phyloP scores from a whole-genome alignment of 768 basidiomycete species.

The Naganishia randhawae region DNA sequence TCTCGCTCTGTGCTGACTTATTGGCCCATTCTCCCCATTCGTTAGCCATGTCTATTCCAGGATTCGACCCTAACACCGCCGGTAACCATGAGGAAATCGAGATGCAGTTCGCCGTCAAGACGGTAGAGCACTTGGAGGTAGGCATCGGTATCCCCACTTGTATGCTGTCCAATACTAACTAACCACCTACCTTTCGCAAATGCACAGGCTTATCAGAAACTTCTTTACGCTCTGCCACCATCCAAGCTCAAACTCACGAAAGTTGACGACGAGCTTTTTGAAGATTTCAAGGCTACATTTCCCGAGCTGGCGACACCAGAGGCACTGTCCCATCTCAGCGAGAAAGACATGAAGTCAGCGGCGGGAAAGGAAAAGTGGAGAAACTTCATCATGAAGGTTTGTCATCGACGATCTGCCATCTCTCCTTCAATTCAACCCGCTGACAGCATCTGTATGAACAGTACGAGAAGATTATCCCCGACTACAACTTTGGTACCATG shows the following conservation, averaged over 20 bases:
- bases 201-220: slow-evolving; percentile 93
- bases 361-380: slow-evolving; percentile 88
- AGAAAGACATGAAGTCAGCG: slow-evolving; percentile 85
- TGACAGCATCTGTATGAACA: slow-evolving; percentile 39
- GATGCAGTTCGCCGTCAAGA: slow-evolving; percentile 95
- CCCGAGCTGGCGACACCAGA: slow-evolving; percentile 62
- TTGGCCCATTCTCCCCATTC: not conserved
- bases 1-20: not conserved
- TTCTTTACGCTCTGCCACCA: slow-evolving; percentile 75
- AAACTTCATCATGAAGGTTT: slow-evolving; percentile 64
- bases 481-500: slow-evolving; percentile 94
- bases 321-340: slow-evolving; percentile 64
- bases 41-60: slow-evolving; percentile 32
- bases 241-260: slow-evolving; percentile 74
- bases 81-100: slow-evolving; percentile 93
- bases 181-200: not conserved
- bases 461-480: slow-evolving; percentile 84
- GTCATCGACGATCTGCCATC: not conserved
- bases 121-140: slow-evolving; percentile 94
- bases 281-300: slow-evolving; percentile 69
- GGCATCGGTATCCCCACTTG: not conserved
- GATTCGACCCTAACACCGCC: slow-evolving; percentile 84
- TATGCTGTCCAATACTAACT: not conserved
- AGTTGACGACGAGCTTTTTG: slow-evolving; percentile 85
- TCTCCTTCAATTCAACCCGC: not conserved